Evolutionary conservation across 2,329 filamentous ascomycete genomes (phyloP), one percentile per base, ranked within the genome.

Genomic region (Parastagonospora nodorum): DNA sequence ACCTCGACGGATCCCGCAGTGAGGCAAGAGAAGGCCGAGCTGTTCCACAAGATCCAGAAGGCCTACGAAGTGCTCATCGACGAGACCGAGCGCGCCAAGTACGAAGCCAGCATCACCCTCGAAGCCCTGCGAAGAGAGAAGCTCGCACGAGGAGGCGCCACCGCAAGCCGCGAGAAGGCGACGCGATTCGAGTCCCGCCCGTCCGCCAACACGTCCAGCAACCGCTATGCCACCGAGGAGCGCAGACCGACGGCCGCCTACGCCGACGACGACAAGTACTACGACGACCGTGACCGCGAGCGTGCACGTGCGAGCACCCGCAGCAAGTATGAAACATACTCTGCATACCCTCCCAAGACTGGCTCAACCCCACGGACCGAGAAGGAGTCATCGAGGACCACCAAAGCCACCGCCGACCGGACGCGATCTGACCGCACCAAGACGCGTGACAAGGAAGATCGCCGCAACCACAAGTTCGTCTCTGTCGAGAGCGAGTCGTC

Each of bases 21-120:
- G 65, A 95, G 94, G 75, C 84, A 85, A 51, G 78, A 85, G 63
- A 95, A 92, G 73, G 86, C 89, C 63, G 87, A 91, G 63, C 88
- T 96, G 74, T 99, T 97, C 68, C 92, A 97, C 75, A 87, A 86
- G 71, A 90, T 97, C 30, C 92, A 97, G 73, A 85, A 92, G 64
- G 92, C 94, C 43, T 99, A 96, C 75, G 94, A 97, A 75, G 80
- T 94, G 28, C 84, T 99, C 53, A 89, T 85, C 66, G 88, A 97
- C 69, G 88, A 93, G 27, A 80, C 78, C 6, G 85, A 87, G 69
- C 82, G 90, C 52, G 75, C 79, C 51, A 85, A 86, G 60, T 96
- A 97, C 73, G 91, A 97, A 74, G 86, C 91, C 45, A 83, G 87
- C 68, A 80, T 88, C 55, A 85, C 81, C 64, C 74, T 92, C 55